These are phyloP conservation scores for Symbiodinium natans DNA, from an alignment of 73 alveolate species.

Conservation along the genomic window DNA sequence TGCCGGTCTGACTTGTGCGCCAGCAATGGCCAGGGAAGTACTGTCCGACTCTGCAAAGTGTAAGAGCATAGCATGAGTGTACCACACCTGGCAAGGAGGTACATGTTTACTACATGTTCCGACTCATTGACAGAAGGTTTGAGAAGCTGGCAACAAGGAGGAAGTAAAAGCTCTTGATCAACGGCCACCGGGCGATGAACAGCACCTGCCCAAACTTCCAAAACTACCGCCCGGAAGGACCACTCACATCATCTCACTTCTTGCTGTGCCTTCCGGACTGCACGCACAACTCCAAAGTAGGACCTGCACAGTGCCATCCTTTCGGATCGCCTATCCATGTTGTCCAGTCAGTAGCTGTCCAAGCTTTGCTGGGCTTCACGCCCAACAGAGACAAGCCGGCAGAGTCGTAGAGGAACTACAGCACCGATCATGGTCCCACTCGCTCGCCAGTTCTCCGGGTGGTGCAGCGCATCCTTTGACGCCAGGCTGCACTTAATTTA, in stretches of 20 bases:
- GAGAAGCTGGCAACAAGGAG: background rate
- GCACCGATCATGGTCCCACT: background rate
- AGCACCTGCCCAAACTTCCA: conserved; percentile 1
- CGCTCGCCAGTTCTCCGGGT: background rate
- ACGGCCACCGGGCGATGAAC: conserved; percentile 29
- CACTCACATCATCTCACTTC: background rate
- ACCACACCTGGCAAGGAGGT: conserved; percentile 29
- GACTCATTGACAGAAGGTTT: background rate
- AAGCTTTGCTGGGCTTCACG: background rate
- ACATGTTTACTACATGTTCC: background rate
- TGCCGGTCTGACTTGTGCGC: conserved; percentile 39
- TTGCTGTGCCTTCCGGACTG: conserved; percentile 40
- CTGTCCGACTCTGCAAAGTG: conserved; percentile 39
- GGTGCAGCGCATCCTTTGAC: conserved; percentile 29
- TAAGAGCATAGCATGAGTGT: conserved; percentile 68
- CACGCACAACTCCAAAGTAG: conserved; percentile 43
- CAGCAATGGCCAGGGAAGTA: conserved; percentile 23
- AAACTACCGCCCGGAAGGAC: background rate
- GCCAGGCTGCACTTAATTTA: background rate
- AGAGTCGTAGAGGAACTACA: conserved; percentile 9
- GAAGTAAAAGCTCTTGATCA: conserved; percentile 65
- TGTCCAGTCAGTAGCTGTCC: too few relatives aligned
- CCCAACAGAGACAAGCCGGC: conserved; percentile 51
- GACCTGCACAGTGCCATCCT: conserved; percentile 39
- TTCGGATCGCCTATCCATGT: too few relatives aligned